These are phyloP conservation scores for Heliosperma pusillum DNA, from an alignment of 148 eudicot genomes.

Conservation along the genomic window DNA sequence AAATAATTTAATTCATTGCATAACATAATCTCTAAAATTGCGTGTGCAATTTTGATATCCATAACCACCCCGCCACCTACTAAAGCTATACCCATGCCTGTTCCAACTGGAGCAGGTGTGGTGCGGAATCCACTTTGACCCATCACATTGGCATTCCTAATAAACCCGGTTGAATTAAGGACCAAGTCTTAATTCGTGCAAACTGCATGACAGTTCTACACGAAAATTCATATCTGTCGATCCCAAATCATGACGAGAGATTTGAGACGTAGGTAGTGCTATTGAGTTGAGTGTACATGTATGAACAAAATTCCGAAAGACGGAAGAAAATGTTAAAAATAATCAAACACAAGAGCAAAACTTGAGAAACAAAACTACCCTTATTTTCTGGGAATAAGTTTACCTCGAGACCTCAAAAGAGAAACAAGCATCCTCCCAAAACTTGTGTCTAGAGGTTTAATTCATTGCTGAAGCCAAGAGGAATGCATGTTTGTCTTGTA, in stretches of 20 bases:
- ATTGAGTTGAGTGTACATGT: neutral
- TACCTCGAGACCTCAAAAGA: slow-evolving; percentile 57
- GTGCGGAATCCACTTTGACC: too few relatives aligned
- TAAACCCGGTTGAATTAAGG: too few relatives aligned
- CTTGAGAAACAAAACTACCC: slow-evolving; percentile 24
- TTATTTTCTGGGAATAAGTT: slow-evolving; percentile 35
- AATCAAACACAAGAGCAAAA: neutral
- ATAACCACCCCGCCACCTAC: too few relatives aligned
- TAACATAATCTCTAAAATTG: too few relatives aligned
- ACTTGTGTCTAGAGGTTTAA: slow-evolving; percentile 8
- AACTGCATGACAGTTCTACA: neutral
- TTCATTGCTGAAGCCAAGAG: slow-evolving; percentile 9
- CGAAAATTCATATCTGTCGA: neutral
- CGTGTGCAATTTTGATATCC: too few relatives aligned
- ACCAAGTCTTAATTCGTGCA: too few relatives aligned
- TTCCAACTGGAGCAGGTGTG: too few relatives aligned
- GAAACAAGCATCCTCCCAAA: slow-evolving; percentile 20
- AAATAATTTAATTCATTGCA: too few relatives aligned
- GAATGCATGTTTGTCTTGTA: slow-evolving; percentile 30
- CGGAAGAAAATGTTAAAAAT: slow-evolving; percentile 8
- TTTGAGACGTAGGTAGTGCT: neutral
- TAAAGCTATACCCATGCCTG: too few relatives aligned
- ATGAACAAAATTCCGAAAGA: slow-evolving; percentile 6
- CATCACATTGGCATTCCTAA: too few relatives aligned
- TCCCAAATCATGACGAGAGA: neutral